phyloP scores from a whole-genome alignment of 2,329 filamentous ascomycete genomes.

The Talaromyces pinophilus region DNA sequence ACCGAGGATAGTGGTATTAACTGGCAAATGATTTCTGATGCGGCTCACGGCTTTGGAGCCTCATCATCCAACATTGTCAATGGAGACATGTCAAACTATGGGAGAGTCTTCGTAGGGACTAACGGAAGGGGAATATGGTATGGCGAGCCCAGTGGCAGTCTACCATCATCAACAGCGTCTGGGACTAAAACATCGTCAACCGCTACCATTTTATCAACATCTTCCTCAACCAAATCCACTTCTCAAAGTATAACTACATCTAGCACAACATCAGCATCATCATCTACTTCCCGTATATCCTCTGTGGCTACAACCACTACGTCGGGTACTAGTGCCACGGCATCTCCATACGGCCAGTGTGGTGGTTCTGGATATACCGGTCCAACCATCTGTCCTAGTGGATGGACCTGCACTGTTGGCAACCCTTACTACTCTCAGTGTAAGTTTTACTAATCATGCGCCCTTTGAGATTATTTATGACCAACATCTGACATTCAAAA shows the following conservation, averaged over 20 bases:
- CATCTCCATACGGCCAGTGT: slow-evolving; percentile 27
- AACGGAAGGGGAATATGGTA: slow-evolving; percentile 40
- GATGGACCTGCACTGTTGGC: slow-evolving; percentile 25
- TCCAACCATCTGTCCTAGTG: slow-evolving; percentile 25
- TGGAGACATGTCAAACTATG: slow-evolving; percentile 32
- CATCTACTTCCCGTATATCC: slow-evolving; percentile 21
- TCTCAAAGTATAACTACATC: background rate
- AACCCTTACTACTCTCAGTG: slow-evolving; percentile 27
- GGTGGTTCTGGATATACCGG: slow-evolving; percentile 27
- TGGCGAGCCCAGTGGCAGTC: slow-evolving; percentile 28
- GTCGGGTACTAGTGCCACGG: slow-evolving; percentile 21
- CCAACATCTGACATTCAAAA: background rate
- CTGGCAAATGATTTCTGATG: slow-evolving; percentile 34
- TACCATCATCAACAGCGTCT: slow-evolving; percentile 30
- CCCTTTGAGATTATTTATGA: background rate
- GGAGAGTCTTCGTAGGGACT: slow-evolving; percentile 37
- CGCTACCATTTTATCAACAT: background rate
- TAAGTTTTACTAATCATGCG: slow-evolving; percentile 11
- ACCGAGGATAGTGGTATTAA: slow-evolving; percentile 32
- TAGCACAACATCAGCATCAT: background rate
- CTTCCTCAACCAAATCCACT: slow-evolving; percentile 2
- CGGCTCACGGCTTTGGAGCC: slow-evolving; percentile 31
- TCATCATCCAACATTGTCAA: slow-evolving; percentile 31
- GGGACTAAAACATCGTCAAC: slow-evolving; percentile 15
- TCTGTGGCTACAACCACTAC: slow-evolving; percentile 19